A percentile compares a stretch with the other conserved stretches of the same genome.
Evolutionary conservation across 768 basidiomycete genomes (phyloP).

Genomic region (Tephrocybe sp.): DNA sequence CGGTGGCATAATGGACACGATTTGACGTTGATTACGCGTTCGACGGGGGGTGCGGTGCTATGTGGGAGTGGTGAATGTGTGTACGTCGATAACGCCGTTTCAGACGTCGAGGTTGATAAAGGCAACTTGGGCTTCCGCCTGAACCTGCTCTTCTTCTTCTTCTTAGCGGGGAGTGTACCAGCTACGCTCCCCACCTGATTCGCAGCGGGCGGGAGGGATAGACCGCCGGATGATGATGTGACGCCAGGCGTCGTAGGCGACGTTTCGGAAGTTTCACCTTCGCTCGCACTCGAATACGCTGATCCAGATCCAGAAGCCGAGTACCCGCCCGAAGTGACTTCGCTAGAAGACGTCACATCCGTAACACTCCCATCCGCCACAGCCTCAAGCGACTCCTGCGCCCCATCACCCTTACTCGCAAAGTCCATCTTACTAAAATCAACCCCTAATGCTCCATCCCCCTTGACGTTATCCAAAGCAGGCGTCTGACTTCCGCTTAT

Average conservation of each 20-base stretch:
- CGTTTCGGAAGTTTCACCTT: constrained; percentile 29
- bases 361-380: constrained; percentile 5
- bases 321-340: constrained; percentile 20
- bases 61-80: not conserved
- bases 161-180: constrained; percentile 1
- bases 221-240: not conserved
- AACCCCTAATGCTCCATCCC: constrained; percentile 17
- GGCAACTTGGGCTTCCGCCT: constrained; percentile 16
- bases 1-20: constrained; percentile 93
- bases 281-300: constrained; percentile 33
- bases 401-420: not conserved
- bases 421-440: constrained; percentile 14
- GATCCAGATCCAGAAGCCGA: not conserved
- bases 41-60: constrained; percentile 38
- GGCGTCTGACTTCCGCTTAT: no score
- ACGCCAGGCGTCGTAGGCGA: not conserved
- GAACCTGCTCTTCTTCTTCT: constrained; percentile 17
- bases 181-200: not conserved
- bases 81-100: not conserved
- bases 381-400: not conserved
- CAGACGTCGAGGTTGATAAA: constrained; percentile 11
- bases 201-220: not conserved
- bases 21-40: constrained; percentile 93
- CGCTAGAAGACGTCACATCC: constrained; percentile 26
- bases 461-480: constrained; percentile 41